Conservation (phyloP, 164 flowering plant genomes). For the Berberis vulgaris region DNA sequence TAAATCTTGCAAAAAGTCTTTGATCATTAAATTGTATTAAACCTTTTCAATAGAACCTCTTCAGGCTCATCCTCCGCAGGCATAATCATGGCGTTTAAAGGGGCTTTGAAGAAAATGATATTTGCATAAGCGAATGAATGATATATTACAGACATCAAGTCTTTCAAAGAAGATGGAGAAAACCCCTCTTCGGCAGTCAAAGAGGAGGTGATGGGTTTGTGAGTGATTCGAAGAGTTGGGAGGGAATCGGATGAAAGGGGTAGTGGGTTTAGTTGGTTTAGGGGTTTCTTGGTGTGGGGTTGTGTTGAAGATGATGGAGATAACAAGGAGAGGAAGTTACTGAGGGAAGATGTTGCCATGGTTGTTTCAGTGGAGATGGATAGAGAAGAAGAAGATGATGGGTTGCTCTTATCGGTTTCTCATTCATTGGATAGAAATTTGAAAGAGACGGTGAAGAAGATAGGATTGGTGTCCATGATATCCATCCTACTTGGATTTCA, state of each 20-base stretch:
- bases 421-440: no score
- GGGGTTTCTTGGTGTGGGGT: slow-evolving; percentile 12
- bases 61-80: slow-evolving; percentile 69
- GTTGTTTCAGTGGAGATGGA: background rate
- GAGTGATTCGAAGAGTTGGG: slow-evolving; percentile 4
- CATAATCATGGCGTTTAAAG: slow-evolving; percentile 55
- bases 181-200: slow-evolving; percentile 2
- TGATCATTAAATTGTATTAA: no score
- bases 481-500: no score
- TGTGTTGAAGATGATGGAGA: slow-evolving; percentile 20
- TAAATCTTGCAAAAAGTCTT: no score
- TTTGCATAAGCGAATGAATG: slow-evolving; percentile 57
- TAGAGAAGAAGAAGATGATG: no score
- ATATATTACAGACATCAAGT: slow-evolving; percentile 40
- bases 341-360: slow-evolving; percentile 24
- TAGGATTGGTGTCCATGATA: no score
- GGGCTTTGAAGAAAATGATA: slow-evolving; percentile 44
- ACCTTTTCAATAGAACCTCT: slow-evolving; percentile 52
- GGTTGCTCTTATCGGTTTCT: no score
- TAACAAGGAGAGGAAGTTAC: slow-evolving; percentile 33
- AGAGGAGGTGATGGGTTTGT: background rate
- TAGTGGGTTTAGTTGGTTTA: slow-evolving; percentile 1
- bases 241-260: slow-evolving; percentile 2
- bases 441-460: no score
- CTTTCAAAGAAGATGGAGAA: slow-evolving; percentile 16